Conservation (phyloP, 2,329 filamentous ascomycete genomes). For the Fusarium sp. region DNA sequence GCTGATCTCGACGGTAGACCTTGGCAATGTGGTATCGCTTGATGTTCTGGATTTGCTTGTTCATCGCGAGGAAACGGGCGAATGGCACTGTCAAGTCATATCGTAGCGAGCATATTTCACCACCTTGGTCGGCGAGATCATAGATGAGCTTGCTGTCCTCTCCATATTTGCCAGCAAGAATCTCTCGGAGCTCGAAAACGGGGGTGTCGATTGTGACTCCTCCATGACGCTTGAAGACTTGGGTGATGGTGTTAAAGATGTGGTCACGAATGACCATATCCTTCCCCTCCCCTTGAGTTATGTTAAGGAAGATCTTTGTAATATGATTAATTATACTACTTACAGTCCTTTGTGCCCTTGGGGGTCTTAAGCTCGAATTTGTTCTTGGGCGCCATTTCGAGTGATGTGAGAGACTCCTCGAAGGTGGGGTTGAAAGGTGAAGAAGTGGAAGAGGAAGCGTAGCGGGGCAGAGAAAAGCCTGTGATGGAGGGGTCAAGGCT, state of each 20-base stretch:
- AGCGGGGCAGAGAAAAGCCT: constrained; percentile 45
- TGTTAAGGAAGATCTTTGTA: constrained; percentile 27
- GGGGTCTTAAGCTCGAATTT: constrained; percentile 78
- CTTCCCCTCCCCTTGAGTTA: constrained; percentile 69
- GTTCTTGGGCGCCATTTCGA: constrained; percentile 50
- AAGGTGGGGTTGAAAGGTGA: constrained; percentile 29
- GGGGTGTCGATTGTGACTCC: constrained; percentile 83
- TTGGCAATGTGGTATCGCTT: constrained; percentile 97
- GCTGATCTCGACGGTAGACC: constrained; percentile 69
- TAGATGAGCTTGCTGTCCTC: constrained; percentile 95
- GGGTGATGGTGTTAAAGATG: constrained; percentile 81
- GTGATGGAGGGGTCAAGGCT: constrained; percentile 40
- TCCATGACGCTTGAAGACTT: constrained; percentile 87
- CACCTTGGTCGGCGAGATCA: constrained; percentile 87
- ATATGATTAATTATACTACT: constrained; percentile 16
- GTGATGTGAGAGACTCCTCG: constrained; percentile 36
- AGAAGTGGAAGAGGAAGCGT: constrained; percentile 34
- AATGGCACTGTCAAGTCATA: constrained; percentile 93
- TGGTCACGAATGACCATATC: constrained; percentile 85
- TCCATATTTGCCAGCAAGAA: constrained; percentile 90
- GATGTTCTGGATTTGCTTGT: constrained; percentile 82
- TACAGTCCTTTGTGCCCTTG: constrained; percentile 90
- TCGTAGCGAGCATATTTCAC: constrained; percentile 79
- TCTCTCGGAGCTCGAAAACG: constrained; percentile 89
- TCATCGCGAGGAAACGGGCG: constrained; percentile 94